Conservation (phyloP, 1,139 yeast genomes). For the Kurtzmaniella quercitrusa region DNA sequence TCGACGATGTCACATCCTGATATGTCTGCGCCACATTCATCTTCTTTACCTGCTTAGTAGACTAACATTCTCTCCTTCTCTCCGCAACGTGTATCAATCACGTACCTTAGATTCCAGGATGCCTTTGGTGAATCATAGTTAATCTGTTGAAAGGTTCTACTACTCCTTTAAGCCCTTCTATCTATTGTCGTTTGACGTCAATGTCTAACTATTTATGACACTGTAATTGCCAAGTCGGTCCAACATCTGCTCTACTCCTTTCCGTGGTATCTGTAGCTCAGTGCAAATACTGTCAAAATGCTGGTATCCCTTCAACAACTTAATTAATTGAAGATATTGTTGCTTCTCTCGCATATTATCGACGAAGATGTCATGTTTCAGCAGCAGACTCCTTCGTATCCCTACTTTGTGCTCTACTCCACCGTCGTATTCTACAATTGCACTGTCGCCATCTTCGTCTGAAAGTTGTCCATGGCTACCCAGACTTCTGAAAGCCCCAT, state of each 20-base stretch:
- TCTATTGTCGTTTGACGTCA: too few relatives aligned
- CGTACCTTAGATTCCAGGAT: too few relatives aligned
- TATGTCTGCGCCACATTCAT: too few relatives aligned
- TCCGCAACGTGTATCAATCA: too few relatives aligned
- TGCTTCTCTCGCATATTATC: conserved; percentile 17
- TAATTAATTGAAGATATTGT: conserved; percentile 35
- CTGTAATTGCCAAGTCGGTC: conserved; percentile 41
- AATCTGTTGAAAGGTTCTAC: too few relatives aligned
- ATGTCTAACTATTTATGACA: conserved; percentile 35
- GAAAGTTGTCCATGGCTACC: conserved; percentile 5
- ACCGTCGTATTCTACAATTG: conserved; percentile 6
- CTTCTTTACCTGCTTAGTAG: too few relatives aligned
- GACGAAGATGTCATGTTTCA: conserved; percentile 9
- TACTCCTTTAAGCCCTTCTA: too few relatives aligned
- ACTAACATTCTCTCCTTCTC: too few relatives aligned
- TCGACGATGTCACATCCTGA: too few relatives aligned
- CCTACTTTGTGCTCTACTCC: conserved; percentile 13
- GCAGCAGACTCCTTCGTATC: conserved; percentile 20
- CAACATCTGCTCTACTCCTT: conserved; percentile 50
- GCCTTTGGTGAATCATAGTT: too few relatives aligned
- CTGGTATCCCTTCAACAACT: conserved; percentile 53
- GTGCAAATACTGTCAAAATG: conserved; percentile 74
- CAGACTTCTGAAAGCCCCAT: conserved; percentile 2
- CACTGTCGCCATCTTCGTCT: conserved; percentile 8
- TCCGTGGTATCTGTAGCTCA: conserved; percentile 53